Percentiles rank a stretch among this genome's conserved stretches.
These are phyloP conservation scores for Collybiopsis luxurians DNA, from an alignment of 768 basidiomycete species.

Conservation along the genomic window DNA sequence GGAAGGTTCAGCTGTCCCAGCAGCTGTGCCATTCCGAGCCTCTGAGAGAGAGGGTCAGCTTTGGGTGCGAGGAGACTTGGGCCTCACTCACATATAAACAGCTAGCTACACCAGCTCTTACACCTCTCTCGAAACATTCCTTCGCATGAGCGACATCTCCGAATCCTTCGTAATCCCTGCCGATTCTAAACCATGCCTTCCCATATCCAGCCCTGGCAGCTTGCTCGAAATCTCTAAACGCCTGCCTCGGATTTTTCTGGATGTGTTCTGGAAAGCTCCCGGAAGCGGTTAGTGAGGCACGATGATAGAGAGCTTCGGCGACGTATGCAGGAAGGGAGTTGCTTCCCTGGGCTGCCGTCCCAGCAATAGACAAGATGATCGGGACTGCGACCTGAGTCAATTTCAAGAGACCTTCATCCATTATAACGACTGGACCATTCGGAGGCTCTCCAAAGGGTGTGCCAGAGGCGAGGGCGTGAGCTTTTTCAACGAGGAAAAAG, in stretches of 20 bases:
- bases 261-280: constrained; percentile 70
- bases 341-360: constrained; percentile 14
- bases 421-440: constrained; percentile 51
- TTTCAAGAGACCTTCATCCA: constrained; percentile 56
- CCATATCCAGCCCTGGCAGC: constrained; percentile 76
- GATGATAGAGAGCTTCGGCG: constrained; percentile 74
- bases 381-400: constrained; percentile 66
- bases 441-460: constrained; percentile 39
- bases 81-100: constrained; percentile 68
- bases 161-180: constrained; percentile 88
- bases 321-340: constrained; percentile 38
- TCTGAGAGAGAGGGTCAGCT: constrained; percentile 50
- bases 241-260: constrained; percentile 65
- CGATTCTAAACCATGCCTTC: constrained; percentile 90
- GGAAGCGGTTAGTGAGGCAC: constrained; percentile 69
- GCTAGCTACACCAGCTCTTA: constrained; percentile 68
- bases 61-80: constrained; percentile 11
- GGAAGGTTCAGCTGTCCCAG: constrained; percentile 80
- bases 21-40: constrained; percentile 90
- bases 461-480: constrained; percentile 27
- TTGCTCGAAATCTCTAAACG: constrained; percentile 88
- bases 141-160: constrained; percentile 70
- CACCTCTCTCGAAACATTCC: constrained; percentile 86
- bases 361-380: constrained; percentile 57
- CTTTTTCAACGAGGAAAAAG: constrained; percentile 71